These are phyloP conservation scores for Claviceps africana DNA, from an alignment of 2,329 filamentous ascomycete species.

Conservation along the genomic window DNA sequence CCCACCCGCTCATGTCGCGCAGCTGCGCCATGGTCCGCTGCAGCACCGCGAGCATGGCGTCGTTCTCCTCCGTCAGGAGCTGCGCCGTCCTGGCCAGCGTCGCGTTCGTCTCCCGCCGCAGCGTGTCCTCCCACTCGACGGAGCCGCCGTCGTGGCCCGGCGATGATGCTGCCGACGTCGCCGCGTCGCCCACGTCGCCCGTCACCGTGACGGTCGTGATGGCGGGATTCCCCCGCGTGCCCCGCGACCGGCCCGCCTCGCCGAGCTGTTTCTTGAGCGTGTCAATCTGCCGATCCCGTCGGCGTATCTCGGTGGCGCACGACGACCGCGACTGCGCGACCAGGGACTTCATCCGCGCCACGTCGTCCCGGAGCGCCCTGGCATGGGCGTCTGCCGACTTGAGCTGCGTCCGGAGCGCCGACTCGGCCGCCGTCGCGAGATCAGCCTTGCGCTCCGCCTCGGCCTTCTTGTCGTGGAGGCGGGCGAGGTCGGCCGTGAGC, in stretches of 20 bases:
- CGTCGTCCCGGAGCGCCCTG: conserved; percentile 70
- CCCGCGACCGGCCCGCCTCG: conserved; percentile 51
- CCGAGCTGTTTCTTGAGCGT: conserved; percentile 75
- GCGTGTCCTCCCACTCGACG: conserved; percentile 42
- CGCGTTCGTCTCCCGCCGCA: conserved; percentile 78
- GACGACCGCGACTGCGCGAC: conserved; percentile 73
- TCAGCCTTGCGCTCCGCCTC: conserved; percentile 43
- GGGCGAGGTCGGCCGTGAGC: conserved; percentile 53
- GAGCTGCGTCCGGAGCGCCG: conserved; percentile 54
- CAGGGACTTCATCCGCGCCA: conserved; percentile 61
- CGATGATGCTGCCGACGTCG: too few relatives aligned
- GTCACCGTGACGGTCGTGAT: conserved; percentile 44
- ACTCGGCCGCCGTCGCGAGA: conserved; percentile 54
- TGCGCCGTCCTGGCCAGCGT: conserved; percentile 78
- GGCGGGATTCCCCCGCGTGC: conserved; percentile 38
- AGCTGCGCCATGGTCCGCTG: conserved; percentile 57
- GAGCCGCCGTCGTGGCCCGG: conserved; percentile 20
- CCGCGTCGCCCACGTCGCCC: conserved; percentile 34
- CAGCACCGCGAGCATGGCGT: conserved; percentile 60
- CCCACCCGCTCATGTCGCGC: conserved; percentile 51
- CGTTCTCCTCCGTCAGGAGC: conserved; percentile 82
- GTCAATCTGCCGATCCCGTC: conserved; percentile 79
- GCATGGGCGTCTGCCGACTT: conserved; percentile 60
- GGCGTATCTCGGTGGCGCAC: conserved; percentile 81
- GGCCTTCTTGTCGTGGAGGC: conserved; percentile 37